These are phyloP conservation scores for Rhizopogon rudus DNA, from an alignment of 768 basidiomycete species.

Conservation along the genomic window DNA sequence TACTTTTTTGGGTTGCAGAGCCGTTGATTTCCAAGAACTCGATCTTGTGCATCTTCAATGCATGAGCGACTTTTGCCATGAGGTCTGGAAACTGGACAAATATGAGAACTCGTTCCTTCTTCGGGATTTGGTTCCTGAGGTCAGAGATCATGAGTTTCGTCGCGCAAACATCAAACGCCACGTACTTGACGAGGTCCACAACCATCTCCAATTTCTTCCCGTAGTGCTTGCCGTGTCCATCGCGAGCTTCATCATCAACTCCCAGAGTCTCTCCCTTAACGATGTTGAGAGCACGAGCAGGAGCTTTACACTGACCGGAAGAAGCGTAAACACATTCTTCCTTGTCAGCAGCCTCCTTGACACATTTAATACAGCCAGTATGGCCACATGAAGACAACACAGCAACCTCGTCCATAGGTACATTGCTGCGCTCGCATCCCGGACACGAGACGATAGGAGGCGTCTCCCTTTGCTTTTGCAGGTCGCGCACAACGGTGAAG, in stretches of 20 bases:
- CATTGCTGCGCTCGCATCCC: constrained; percentile 46
- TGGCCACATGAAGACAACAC: constrained; percentile 93
- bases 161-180: background rate
- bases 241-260: constrained; percentile 69
- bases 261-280: constrained; percentile 77
- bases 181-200: constrained; percentile 70
- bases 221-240: constrained; percentile 71
- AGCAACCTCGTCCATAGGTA: constrained; percentile 66
- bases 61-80: constrained; percentile 86
- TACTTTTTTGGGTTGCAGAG: constrained; percentile 69
- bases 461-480: constrained; percentile 68
- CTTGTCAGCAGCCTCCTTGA: constrained; percentile 63
- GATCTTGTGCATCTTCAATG: constrained; percentile 67
- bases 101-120: constrained; percentile 78
- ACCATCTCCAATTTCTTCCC: constrained; percentile 81
- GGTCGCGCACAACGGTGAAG: constrained; percentile 86
- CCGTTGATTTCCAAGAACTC: constrained; percentile 80
- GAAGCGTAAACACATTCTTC: constrained; percentile 79
- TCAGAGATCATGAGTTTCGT: background rate
- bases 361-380: constrained; percentile 74
- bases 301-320: constrained; percentile 68
- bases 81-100: constrained; percentile 97
- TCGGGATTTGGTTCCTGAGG: constrained; percentile 60
- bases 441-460: constrained; percentile 62
- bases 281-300: constrained; percentile 77